These are phyloP conservation scores for Pleoardoris graminearum DNA, from an alignment of 2,329 filamentous ascomycete genomes.

Conservation along the genomic window DNA sequence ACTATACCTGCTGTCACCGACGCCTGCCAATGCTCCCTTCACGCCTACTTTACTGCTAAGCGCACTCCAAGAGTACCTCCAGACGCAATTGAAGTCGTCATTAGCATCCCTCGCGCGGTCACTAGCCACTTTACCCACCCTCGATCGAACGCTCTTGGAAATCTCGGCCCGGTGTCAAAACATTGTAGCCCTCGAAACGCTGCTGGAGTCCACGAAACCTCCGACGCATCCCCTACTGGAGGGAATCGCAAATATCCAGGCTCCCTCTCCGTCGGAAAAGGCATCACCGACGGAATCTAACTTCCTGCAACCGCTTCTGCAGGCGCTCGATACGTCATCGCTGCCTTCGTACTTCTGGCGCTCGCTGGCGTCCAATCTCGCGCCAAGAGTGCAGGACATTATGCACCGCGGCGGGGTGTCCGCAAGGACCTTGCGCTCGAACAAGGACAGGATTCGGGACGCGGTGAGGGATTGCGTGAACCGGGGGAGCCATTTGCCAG, in stretches of 20 bases:
- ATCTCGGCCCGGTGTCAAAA: slow-evolving; percentile 86
- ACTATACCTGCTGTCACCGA: slow-evolving; percentile 80
- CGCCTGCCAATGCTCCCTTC: slow-evolving; percentile 53
- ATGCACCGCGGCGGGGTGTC: slow-evolving; percentile 80
- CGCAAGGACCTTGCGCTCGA: slow-evolving; percentile 76
- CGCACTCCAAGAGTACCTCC: slow-evolving; percentile 79
- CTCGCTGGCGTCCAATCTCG: slow-evolving; percentile 76
- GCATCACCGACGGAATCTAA: slow-evolving; percentile 41
- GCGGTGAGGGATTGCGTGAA: slow-evolving; percentile 83
- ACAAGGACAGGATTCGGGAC: slow-evolving; percentile 73
- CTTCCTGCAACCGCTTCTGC: slow-evolving; percentile 73
- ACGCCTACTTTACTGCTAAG: slow-evolving; percentile 72
- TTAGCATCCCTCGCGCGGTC: slow-evolving; percentile 74
- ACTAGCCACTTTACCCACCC: slow-evolving; percentile 75
- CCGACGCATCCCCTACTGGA: slow-evolving; percentile 69
- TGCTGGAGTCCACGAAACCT: slow-evolving; percentile 70
- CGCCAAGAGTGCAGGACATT: slow-evolving; percentile 80
- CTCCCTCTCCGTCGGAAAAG: background rate
- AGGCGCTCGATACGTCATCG: slow-evolving; percentile 82
- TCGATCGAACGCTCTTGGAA: slow-evolving; percentile 81
- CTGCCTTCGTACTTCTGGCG: slow-evolving; percentile 94
- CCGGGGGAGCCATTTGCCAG: slow-evolving; percentile 71
- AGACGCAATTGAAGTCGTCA: slow-evolving; percentile 77
- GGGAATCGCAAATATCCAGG: slow-evolving; percentile 27
- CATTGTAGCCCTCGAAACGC: slow-evolving; percentile 80